Base-by-base conservation (phyloP, 371 early-diverging fungal species). In the Funneliformis caledonium region DNA sequence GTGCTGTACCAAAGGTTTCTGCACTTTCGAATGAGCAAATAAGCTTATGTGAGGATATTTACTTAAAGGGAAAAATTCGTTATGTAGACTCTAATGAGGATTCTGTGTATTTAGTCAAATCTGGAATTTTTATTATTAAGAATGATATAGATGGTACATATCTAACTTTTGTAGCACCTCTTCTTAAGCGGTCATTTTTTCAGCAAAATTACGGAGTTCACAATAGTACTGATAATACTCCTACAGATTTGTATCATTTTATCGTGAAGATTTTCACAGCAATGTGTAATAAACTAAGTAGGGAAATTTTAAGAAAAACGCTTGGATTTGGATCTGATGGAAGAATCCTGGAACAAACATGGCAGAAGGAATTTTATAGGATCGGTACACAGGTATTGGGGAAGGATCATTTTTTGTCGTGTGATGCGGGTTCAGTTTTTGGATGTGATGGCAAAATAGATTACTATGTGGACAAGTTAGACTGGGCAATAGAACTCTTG, bases 381-480 rank as follows among this genome's bases (percentile, higher is more conserved):
- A 37, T 56, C 22, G 56, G 52, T 9, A 47, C 45, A 72, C 26
- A n/a, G 31, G 61, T 75, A 33, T 61, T 75, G 16, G 42, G 61
- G 8, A 42, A 37, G 14, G 31, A 61, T 75, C 59, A 37, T 61
- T 75, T 75, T 75, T 9, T 75, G 43, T 75, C 75, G 60, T 56
- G 59, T 75, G 75, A 75, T 61, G 75, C 60, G 59, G 75, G 75
- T n/a, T 59, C 75, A 60, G 75, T 59, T 61, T 75, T 75, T 75
- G 75, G 61, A 60, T 75, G 61, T 56, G 62, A 43, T 3, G 61
- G 75, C 60, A 60, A 60, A 33, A 60, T 75, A 37, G 61, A 75
- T 75, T 75, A 60, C 31, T 75, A 75, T 75, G 75, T 75, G 59
- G 75, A 60, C 37, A 37, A 37, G 37, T 37, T 61, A 22, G 61